Conservation (phyloP, 768 basidiomycete genomes). For the Suillus americanus region DNA sequence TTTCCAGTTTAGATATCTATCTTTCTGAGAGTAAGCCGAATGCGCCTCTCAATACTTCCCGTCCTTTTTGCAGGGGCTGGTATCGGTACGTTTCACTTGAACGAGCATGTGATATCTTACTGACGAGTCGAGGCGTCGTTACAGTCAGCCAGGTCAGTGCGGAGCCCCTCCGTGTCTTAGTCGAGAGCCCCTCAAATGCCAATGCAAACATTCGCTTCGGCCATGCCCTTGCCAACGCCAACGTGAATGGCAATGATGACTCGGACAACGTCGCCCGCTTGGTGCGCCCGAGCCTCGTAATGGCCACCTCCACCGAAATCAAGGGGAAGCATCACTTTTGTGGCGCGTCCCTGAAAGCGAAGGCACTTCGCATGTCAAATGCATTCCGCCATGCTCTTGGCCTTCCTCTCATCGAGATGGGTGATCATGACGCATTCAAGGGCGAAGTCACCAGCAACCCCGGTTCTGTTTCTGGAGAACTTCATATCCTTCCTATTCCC, state of each 20-base stretch:
- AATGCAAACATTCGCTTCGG: slow-evolving; percentile 40
- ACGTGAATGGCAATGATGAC: slow-evolving; percentile 25
- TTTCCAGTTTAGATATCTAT: neutral
- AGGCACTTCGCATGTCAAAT: slow-evolving; percentile 53
- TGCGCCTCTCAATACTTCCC: slow-evolving; percentile 40
- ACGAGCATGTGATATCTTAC: neutral
- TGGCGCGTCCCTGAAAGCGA: slow-evolving; percentile 41
- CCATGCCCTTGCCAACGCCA: slow-evolving; percentile 34
- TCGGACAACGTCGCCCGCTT: slow-evolving; percentile 22
- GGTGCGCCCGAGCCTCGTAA: slow-evolving; percentile 14
- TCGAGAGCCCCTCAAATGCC: slow-evolving; percentile 27
- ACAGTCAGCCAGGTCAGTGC: slow-evolving; percentile 42
- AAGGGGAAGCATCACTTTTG: slow-evolving; percentile 29
- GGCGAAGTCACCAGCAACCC: slow-evolving; percentile 9
- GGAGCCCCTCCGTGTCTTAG: slow-evolving; percentile 50
- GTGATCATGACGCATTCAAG: slow-evolving; percentile 10
- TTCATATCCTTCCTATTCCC: slow-evolving; percentile 35
- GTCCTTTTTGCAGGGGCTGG: slow-evolving; percentile 37
- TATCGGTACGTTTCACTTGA: slow-evolving; percentile 24
- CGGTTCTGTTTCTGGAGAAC: slow-evolving; percentile 19
- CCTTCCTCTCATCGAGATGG: slow-evolving; percentile 43
- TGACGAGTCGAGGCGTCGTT: neutral
- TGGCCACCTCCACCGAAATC: slow-evolving; percentile 10
- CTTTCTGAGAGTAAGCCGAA: slow-evolving; percentile 11
- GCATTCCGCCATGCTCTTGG: slow-evolving; percentile 57